These are phyloP conservation scores for Hortiboletus campestris DNA, from an alignment of 768 basidiomycete species.

Conservation along the genomic window DNA sequence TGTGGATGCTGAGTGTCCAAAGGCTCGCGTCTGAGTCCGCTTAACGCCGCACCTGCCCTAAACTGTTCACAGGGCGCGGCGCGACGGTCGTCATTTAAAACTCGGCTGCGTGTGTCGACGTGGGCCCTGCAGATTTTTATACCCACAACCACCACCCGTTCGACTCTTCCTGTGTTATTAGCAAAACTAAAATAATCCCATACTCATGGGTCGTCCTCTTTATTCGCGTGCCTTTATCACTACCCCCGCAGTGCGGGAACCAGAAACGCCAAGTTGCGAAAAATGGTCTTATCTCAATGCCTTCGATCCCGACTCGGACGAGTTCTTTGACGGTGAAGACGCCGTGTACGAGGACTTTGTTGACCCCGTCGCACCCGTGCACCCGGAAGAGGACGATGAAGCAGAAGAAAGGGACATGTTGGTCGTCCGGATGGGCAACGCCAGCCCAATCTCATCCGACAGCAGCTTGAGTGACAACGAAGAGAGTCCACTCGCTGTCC, in stretches of 20 bases:
- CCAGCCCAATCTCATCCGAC: constrained; percentile 39
- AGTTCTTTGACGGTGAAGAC: constrained; percentile 62
- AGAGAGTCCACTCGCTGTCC: constrained; percentile 46
- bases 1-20: no score
- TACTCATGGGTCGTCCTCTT: constrained; percentile 56
- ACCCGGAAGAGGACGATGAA: constrained; percentile 11
- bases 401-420: constrained; percentile 35
- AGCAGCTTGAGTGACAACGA: constrained; percentile 45
- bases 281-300: constrained; percentile 65
- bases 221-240: constrained; percentile 46
- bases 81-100: constrained; percentile 16
- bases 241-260: constrained; percentile 43
- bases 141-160: constrained; percentile 9
- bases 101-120: constrained; percentile 1
- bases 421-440: constrained; percentile 30
- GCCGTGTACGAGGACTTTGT: constrained; percentile 64
- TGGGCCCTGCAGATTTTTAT: background rate
- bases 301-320: constrained; percentile 81
- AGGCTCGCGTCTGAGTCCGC: constrained; percentile 1
- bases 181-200: background rate
- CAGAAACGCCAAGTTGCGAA: constrained; percentile 43
- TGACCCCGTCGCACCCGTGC: constrained; percentile 33
- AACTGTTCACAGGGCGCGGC: constrained; percentile 12
- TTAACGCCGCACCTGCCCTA: constrained; percentile 37
- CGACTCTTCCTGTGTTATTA: constrained; percentile 28